Conservation (phyloP, 2,329 filamentous ascomycete genomes). For the Orbilia ellipsospora region DNA sequence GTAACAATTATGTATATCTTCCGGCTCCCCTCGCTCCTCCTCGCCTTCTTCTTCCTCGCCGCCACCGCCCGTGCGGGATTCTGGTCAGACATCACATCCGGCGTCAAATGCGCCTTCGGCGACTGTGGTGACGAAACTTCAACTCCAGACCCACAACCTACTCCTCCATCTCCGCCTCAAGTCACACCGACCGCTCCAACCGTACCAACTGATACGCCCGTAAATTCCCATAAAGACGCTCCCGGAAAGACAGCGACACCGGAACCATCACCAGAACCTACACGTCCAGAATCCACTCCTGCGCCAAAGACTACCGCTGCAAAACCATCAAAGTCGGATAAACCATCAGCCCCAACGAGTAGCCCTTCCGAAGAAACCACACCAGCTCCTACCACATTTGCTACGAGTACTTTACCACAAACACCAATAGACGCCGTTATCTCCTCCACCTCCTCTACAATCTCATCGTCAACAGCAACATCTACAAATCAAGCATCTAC, state of each 20-base stretch:
- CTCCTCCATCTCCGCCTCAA: slow-evolving; percentile 5
- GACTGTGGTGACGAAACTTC: slow-evolving; percentile 18
- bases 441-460: slow-evolving; percentile 8
- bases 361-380: slow-evolving; percentile 16
- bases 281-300: slow-evolving; percentile 4
- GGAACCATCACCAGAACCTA: slow-evolving; percentile 18
- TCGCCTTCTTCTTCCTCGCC: slow-evolving; percentile 29
- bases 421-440: slow-evolving; percentile 17
- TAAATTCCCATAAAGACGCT: no score
- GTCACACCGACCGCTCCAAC: slow-evolving; percentile 29
- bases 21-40: slow-evolving; percentile 34
- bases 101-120: slow-evolving; percentile 53
- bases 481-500: slow-evolving; percentile 22
- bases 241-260: slow-evolving; percentile 4
- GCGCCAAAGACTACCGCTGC: slow-evolving; percentile 24
- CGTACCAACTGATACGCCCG: slow-evolving; percentile 10
- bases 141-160: slow-evolving; percentile 14
- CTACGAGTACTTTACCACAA: slow-evolving; percentile 19
- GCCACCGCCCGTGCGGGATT: slow-evolving; percentile 24
- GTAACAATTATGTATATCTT: slow-evolving; percentile 22
- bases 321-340: slow-evolving; percentile 7
- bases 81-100: slow-evolving; percentile 31
- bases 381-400: slow-evolving; percentile 4
- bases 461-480: slow-evolving; percentile 8
- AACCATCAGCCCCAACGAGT: neutral